A percentile compares a stretch with the other conserved stretches of the same genome.
Evolutionary conservation across 2,329 filamentous ascomycete species (phyloP).

Genomic region (Diplodia corticola): DNA sequence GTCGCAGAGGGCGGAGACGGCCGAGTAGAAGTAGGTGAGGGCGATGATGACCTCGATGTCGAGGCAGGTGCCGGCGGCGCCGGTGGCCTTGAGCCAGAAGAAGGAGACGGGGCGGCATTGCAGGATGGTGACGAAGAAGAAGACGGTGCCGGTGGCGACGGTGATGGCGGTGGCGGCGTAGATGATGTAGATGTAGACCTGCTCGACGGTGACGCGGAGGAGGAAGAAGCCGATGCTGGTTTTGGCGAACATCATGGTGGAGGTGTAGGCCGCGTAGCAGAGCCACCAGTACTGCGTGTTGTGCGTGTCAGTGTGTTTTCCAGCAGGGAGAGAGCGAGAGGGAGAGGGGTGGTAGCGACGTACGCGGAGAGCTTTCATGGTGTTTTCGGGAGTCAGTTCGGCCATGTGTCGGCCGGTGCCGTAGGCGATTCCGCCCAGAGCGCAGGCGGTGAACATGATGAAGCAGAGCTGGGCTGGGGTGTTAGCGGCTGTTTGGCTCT

Average conservation of each 20-base stretch:
- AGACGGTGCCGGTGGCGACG: constrained; percentile 40
- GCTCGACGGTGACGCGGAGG: neutral
- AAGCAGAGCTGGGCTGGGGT: constrained; percentile 27
- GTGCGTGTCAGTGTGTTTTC: neutral
- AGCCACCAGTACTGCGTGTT: constrained; percentile 22
- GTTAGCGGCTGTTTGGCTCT: neutral
- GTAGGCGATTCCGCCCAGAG: constrained; percentile 26
- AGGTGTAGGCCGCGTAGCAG: constrained; percentile 18
- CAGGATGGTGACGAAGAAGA: constrained; percentile 52
- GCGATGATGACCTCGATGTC: constrained; percentile 43
- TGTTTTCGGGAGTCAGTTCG: constrained; percentile 28
- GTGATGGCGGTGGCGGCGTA: constrained; percentile 38
- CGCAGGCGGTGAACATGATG: constrained; percentile 26
- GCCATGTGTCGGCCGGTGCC: constrained; percentile 23
- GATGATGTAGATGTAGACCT: constrained; percentile 35
- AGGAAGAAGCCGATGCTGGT: constrained; percentile 7
- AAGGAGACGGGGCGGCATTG: constrained; percentile 53
- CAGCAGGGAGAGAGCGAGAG: too few species aligned
- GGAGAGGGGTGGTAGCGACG: neutral
- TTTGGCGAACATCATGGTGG: constrained; percentile 17
- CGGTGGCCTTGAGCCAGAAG: constrained; percentile 51
- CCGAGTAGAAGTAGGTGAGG: constrained; percentile 50
- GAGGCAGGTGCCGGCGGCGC: constrained; percentile 44
- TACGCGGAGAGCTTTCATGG: constrained; percentile 31
- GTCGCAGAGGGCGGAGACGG: constrained; percentile 49